Evolutionary conservation across 768 basidiomycete species (phyloP), one percentile per base, ranked within the genome.

Genomic region (Austroboletus eburneus): DNA sequence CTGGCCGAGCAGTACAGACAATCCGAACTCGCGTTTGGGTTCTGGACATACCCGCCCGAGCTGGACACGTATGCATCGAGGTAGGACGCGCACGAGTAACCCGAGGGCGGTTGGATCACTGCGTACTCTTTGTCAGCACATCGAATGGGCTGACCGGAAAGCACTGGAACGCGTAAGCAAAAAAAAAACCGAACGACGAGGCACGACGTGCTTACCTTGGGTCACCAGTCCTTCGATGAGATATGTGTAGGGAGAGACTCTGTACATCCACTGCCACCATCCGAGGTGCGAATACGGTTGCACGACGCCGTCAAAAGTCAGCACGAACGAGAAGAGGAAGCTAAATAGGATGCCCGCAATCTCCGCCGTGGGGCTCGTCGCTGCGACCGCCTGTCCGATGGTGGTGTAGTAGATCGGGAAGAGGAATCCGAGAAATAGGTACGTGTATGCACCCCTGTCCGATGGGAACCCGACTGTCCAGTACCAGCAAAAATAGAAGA

Each of bases 201-300:
- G 55, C 74, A 51, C 55, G 25, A 27, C 10, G 10, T 10, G 30
- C 13, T 32, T 32, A 85, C 84, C 64, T 60, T 73, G 68, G 0
- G 71, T 66, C 8, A 69, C 52, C 20, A 77, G 50, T 24, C 66
- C 73, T 41, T 80, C 79, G 45, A 83, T 69, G 22, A 83, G 64
- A 52, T 83, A 82, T 2, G 76, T 76, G 58, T 69, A 79, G 0
- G 79, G 78, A 3, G 77, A 78, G 23, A 75, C 8, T 45, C 59
- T 69, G 50, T 75, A 86, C 83, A 85, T 83, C 83, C 84, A 87
- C 42, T 64, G 58, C 85, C 85, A 87, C 78, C 82, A 83, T 10
- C 78, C 77, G 3, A 87, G 75, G 16, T 72, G 69, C 8, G 70
- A 54, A 57, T 69, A 82, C 7, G 85, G 85, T 54, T 87, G 85